Base-by-base conservation (phyloP, 83 land plant species). In the Picea engelmannii region DNA sequence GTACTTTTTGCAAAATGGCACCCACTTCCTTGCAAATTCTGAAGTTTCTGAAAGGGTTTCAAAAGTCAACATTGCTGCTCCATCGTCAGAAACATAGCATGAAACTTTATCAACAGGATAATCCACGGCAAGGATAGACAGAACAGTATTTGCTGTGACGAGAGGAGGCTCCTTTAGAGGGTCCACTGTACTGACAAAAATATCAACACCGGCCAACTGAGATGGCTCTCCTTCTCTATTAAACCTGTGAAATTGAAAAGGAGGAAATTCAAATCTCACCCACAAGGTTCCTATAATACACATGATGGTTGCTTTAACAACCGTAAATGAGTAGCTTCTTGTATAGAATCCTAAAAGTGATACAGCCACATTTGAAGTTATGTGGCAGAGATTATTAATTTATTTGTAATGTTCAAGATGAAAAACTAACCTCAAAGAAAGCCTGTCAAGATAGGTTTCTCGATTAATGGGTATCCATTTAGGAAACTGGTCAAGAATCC, bases 401-500 rank as follows among this genome's bases (percentile, higher is more conserved):
- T n/a, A n/a, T n/a, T n/a, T n/a, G n/a, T n/a, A n/a, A n/a, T n/a
- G n/a, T n/a, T n/a, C n/a, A n/a, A n/a, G n/a, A n/a, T n/a, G n/a
- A n/a, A n/a, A n/a, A n/a, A n/a, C n/a, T n/a, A 86, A 89, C 81
- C 95, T 93, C 69, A 93, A 58, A 42, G 95, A 80, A 65, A 93
- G 93, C 80, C 93, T 86, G 83, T 93, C 89, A 66, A 91, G 83
- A 38, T 82, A 86, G 25, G 93, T 87, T n/a, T 89, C 93, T 81
- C 95, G 79, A 18, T 84, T 84, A 40, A 93, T 76, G 35, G 95
- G 95, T 60, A 71, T 79, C 95, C 95, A 93, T 79, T 91, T 93
- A 47, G 95, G 95, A 66, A 93, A 93, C 78, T 93, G 95, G 87
- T 93, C 95, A 88, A 93, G 83, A 64, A 93, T 89, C 95, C 95